Base-by-base conservation (phyloP, 306 rosid genomes). In the Vigna trinervia region DNA sequence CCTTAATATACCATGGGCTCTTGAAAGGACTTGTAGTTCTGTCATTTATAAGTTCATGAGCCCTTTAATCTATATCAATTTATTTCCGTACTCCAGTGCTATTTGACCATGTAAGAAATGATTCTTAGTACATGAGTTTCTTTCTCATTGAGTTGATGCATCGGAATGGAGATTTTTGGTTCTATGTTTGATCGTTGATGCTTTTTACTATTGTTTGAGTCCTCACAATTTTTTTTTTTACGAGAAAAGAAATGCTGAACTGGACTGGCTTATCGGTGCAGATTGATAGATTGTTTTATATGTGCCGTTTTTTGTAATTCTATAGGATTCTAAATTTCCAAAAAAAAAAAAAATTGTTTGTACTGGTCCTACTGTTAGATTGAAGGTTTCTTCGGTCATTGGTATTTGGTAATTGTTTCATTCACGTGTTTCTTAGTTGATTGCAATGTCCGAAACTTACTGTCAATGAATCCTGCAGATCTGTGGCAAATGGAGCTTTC, bases 401-500 rank as follows among this genome's bases (percentile, higher is more conserved):
- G 50, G 12, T 45, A 45, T 12, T 73, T 61, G 17, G 61, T 23
- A 48, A 62, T 72, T 48, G 47, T 61, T 78, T 23, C 51, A 46
- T 78, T 52, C 57, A 15, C 65, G 15, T 74, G 54, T 28, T 66
- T 74, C 56, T 66, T 72, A 53, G 43, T 61, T 71, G 81, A 66
- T 77, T 13, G 15, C 4, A 45, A 45, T 11, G 14, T 45, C 5
- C 14, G 5, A 52, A 73, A 56, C 39, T 69, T 6, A 72, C 23
- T 47, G 2, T 46, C 19, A 3, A 26, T 43, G 68, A 60, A 82
- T 81, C 73, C 62, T 75, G 85, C 93, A 92, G 97, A 85, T 88
- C 92, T 39, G 87, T 90, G 48, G 91, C 97, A 66, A 86, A 87
- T 75, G 97, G 93, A 79, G 97, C 96, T 67, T 80, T 95, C 45